Evolutionary conservation across 208 protist species (phyloP), one percentile per base, ranked within the genome.

Genomic region (Trypanosoma cruzi): DNA sequence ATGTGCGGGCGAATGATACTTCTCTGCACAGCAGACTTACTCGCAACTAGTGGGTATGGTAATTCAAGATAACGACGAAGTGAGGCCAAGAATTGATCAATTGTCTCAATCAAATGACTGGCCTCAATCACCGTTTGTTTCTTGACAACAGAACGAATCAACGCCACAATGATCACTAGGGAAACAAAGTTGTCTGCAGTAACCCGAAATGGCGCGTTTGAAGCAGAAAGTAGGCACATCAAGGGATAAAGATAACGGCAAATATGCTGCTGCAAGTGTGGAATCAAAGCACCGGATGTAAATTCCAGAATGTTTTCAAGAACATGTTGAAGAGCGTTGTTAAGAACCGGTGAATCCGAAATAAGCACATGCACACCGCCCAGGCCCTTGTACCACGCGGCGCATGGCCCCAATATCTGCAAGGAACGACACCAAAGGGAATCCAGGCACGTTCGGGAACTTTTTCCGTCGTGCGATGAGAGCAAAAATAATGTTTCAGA

Each of bases 11-110:
- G 65, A 24, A 84, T 71, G 67, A 84, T 77, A 40, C 64, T 70
- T 31, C 80, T 63, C 28, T 92, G 81, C 40, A 81, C 65, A 2
- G 69, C 71, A 28, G 68, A 77, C 48, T 73, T 77, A 1, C 67
- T 52, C 11, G 75, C 75, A 10, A 85, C 37, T 20, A 96, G 71
- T 13, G 80, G 75, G 71, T 90, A 96, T 16, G 88, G 88, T 13
- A 96, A 71, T 32, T 85, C 78, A 49, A 96, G 69, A 68, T 93
- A 86, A 37, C 79, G 76, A 57, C 78, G 77, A 31, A 96, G 66
- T 28, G 77, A 68, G 8, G 84, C 73, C 5, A 94, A 68, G 59
- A 96, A 90, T 18, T 68, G 61, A 36, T 80, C 75, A 24, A 82
- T 46, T 13, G 73, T n/a, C 24, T 44, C 57, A 52, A 69, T 22